Base-by-base conservation (phyloP, 305 asterid species). In the Ajuga reptans region DNA sequence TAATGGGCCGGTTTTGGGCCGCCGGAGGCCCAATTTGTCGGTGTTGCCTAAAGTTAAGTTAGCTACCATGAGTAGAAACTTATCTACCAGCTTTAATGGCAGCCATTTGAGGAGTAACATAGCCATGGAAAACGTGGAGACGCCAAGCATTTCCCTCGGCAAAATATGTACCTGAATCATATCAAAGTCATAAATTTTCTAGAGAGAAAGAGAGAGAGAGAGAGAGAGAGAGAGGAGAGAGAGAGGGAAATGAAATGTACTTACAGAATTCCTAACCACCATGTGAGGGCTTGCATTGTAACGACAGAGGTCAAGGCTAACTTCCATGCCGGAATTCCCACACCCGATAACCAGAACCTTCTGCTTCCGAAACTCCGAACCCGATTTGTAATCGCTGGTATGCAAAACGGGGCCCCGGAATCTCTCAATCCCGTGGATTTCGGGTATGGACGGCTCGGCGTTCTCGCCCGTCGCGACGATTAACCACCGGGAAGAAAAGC, bases 301-400 rank as follows among this genome's bases (percentile, higher is more conserved):
- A 24, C 87, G 71, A 10, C 95, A 88, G 27, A 92, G 89, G 77
- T 92, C 98, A 2, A 92, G 79, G 63, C 96, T 82, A 50, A 92
- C 97, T 76, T 92, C 98, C 98, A 92, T 92, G 2, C 98, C 98
- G 5, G 98, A 92, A 77, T 92, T 92, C 0, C 98, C 98, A 58
- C 97, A 92, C 0, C 98, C 98, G 6, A 92, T 78, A 0, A 92
- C 96, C 21, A 92, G 50, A 45, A 92, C 96, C 52, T 69, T 83
- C 9, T 80, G 81, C 0, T 80, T 79, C 2, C 11, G 5, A 45
- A 83, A 92, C 63, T 77, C 90, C 2, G 80, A 78, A 46, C 96
- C 98, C 34, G 90, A 77, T 3, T 75, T 82, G 64, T 92, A 92
- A 3, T 7, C 74, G 56, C 93, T 78, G 0, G 97, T 86, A 41